Evolutionary conservation across 2,329 filamentous ascomycete genomes (phyloP).

Genomic region (Coniella vitis): DNA sequence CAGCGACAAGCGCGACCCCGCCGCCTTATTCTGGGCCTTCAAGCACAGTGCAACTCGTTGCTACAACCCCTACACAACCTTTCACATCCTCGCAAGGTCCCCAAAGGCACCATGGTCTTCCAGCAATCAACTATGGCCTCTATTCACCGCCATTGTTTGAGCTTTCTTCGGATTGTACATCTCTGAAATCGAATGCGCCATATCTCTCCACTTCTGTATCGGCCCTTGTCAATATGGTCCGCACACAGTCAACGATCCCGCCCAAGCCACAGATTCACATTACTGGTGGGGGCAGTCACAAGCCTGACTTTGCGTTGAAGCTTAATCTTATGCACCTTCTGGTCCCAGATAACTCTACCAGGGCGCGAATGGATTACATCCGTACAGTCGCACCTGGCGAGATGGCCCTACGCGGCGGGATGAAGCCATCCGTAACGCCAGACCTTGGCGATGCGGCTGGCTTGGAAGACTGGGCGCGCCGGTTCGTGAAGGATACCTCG

Average conservation of each 20-base stretch:
- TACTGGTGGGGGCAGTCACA: constrained; percentile 38
- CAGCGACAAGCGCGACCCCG: constrained; percentile 15
- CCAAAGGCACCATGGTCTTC: constrained; percentile 40
- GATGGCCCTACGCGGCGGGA: constrained; percentile 41
- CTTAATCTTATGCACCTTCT: constrained; percentile 49
- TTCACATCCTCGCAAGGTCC: constrained; percentile 23
- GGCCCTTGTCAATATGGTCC: constrained; percentile 40
- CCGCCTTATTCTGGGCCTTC: constrained; percentile 31
- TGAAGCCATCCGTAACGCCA: constrained; percentile 35
- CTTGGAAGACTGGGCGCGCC: constrained; percentile 43
- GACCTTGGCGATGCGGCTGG: constrained; percentile 33
- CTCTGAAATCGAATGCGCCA: constrained; percentile 39
- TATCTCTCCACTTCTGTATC: constrained; percentile 39
- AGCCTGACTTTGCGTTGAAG: constrained; percentile 45
- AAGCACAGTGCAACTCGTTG: constrained; percentile 16
- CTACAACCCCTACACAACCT: background rate
- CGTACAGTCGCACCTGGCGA: constrained; percentile 43
- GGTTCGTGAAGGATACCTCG: constrained; percentile 39
- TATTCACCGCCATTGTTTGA: constrained; percentile 47
- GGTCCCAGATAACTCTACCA: constrained; percentile 35
- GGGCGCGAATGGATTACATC: constrained; percentile 44
- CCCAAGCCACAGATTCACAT: constrained; percentile 49
- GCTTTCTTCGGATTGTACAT: constrained; percentile 41
- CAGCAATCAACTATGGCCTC: constrained; percentile 42
- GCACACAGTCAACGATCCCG: constrained; percentile 42